These are phyloP conservation scores for Calonectria multiphialidica DNA, from an alignment of 2,329 filamentous ascomycete genomes.

Conservation along the genomic window DNA sequence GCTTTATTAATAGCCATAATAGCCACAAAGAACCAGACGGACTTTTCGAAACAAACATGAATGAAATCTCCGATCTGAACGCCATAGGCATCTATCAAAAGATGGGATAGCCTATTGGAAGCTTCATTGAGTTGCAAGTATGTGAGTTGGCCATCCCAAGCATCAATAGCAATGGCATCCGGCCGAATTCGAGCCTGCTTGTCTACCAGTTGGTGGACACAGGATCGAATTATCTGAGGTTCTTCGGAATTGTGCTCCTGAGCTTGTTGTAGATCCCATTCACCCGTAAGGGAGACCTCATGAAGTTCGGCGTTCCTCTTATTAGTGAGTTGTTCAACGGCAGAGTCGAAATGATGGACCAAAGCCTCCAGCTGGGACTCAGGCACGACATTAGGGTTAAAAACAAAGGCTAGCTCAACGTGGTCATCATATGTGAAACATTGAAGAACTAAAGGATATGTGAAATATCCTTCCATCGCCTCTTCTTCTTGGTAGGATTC, in stretches of 20 bases:
- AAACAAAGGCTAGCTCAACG: background rate
- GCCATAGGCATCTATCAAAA: constrained; percentile 13
- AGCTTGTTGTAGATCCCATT: constrained; percentile 2
- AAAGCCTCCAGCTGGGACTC: background rate
- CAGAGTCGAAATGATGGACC: background rate
- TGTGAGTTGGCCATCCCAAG: constrained; percentile 43
- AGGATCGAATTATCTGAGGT: background rate
- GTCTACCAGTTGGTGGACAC: constrained; percentile 38
- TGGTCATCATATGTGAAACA: constrained; percentile 1
- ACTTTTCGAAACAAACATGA: constrained; percentile 28
- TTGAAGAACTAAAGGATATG: background rate
- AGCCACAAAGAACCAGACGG: constrained; percentile 24
- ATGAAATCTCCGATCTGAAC: constrained; percentile 15
- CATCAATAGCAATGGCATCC: constrained; percentile 30
- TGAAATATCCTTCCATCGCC: background rate
- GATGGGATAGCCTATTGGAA: constrained; percentile 7
- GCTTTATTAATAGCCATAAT: constrained; percentile 12
- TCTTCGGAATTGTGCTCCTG: background rate
- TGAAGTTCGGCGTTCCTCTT: background rate
- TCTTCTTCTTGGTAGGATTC: background rate
- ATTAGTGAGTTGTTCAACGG: background rate
- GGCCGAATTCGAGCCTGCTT: constrained; percentile 9
- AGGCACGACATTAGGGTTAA: background rate
- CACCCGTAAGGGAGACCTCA: background rate
- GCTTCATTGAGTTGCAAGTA: constrained; percentile 29